A percentile compares a stretch with the other conserved stretches of the same genome.
These are phyloP conservation scores for Amyloporia xantha DNA, from an alignment of 768 basidiomycete genomes.

Conservation along the genomic window DNA sequence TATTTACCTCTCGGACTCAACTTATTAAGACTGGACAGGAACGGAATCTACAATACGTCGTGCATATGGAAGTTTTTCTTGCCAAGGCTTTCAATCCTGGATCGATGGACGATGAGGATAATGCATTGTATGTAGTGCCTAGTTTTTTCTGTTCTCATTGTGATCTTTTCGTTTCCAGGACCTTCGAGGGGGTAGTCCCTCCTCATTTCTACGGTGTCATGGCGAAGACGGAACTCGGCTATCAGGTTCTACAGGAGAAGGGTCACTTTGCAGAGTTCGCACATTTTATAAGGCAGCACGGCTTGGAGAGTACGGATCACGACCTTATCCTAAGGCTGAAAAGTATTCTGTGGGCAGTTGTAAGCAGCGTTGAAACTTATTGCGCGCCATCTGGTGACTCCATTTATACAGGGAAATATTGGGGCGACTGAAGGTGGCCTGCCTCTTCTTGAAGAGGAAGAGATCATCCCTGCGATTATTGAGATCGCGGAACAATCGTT, in stretches of 20 bases:
- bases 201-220: slow-evolving; percentile 98
- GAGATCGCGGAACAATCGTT: slow-evolving; percentile 87
- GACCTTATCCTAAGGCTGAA: slow-evolving; percentile 87
- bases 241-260: slow-evolving; percentile 83
- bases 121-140: slow-evolving; percentile 38
- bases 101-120: slow-evolving; percentile 58
- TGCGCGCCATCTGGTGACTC: neutral
- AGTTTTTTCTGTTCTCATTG: neutral
- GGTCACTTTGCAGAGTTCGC: slow-evolving; percentile 90
- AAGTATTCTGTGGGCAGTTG: slow-evolving; percentile 95
- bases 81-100: slow-evolving; percentile 63
- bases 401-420: slow-evolving; percentile 82
- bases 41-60: slow-evolving; percentile 88
- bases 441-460: slow-evolving; percentile 93
- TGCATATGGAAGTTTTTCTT: slow-evolving; percentile 90
- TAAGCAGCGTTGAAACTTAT: slow-evolving; percentile 36
- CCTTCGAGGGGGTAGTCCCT: slow-evolving; percentile 82
- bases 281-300: slow-evolving; percentile 83
- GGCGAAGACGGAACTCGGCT: slow-evolving; percentile 93
- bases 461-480: slow-evolving; percentile 83
- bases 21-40: slow-evolving; percentile 69
- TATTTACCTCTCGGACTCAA: neutral
- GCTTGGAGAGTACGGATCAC: slow-evolving; percentile 74
- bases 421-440: slow-evolving; percentile 87
- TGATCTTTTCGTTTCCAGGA: too few species aligned